Percentiles rank a stretch among this genome's conserved stretches.
Conservation (phyloP, 768 basidiomycete species). For the Trametes cubensis region DNA sequence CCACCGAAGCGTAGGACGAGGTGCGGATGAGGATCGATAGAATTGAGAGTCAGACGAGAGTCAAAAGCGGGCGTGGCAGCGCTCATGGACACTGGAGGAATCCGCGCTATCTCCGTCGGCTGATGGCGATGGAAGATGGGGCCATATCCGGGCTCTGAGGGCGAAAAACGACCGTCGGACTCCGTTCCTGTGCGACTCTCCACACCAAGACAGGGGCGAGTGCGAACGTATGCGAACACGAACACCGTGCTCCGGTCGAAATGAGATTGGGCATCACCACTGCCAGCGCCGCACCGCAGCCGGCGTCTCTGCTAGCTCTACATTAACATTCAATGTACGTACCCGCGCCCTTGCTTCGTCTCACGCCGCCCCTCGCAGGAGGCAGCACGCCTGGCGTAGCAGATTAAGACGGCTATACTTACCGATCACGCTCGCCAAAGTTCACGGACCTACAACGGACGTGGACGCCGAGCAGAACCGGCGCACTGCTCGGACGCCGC, state of each 20-base stretch:
- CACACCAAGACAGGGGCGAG: not conserved
- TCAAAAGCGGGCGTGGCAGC: not conserved
- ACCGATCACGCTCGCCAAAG: slow-evolving; percentile 13
- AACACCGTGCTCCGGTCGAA: not conserved
- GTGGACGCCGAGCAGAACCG: not conserved
- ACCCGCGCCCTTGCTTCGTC: too few relatives aligned
- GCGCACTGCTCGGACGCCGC: not conserved
- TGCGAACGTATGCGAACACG: too few relatives aligned
- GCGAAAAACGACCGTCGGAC: slow-evolving; percentile 4
- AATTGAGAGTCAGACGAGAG: not conserved
- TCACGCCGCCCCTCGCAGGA: too few relatives aligned
- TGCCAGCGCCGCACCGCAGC: not conserved
- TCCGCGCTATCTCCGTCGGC: slow-evolving; percentile 24
- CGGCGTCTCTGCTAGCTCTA: too few relatives aligned
- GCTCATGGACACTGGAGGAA: not conserved
- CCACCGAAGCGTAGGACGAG: not conserved
- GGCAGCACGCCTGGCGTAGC: too few relatives aligned
- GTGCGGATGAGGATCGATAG: not conserved
- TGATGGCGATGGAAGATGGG: slow-evolving; percentile 10
- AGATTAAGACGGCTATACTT: too few relatives aligned
- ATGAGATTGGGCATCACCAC: slow-evolving; percentile 7
- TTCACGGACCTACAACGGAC: slow-evolving; percentile 20
- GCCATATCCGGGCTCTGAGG: slow-evolving; percentile 14
- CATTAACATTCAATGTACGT: too few relatives aligned
- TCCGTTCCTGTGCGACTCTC: slow-evolving; percentile 11